A percentile compares a stretch with the other conserved stretches of the same genome.
These are phyloP conservation scores for Wallacemonas sp. DNA, from an alignment of 208 protist species.

Conservation along the genomic window DNA sequence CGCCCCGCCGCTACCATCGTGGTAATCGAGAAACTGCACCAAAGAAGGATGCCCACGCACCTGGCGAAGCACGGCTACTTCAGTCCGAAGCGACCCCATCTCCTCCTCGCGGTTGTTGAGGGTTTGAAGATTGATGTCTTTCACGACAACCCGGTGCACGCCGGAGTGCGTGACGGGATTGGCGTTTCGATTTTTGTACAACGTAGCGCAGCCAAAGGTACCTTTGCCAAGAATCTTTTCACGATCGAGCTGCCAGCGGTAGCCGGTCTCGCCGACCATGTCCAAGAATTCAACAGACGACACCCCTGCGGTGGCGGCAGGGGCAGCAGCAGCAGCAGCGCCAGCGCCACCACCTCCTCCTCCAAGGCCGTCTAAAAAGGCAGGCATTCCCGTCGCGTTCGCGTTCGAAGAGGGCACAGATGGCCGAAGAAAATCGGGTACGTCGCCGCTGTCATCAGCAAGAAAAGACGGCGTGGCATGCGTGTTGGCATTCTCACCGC, in stretches of 20 bases:
- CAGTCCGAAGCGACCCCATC: slow-evolving; percentile 50
- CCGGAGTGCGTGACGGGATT: neutral
- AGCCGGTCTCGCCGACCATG: slow-evolving; percentile 31
- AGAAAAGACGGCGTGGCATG: neutral
- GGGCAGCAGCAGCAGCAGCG: neutral
- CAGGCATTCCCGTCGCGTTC: neutral
- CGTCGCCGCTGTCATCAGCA: slow-evolving; percentile 3
- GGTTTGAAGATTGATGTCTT: slow-evolving; percentile 81
- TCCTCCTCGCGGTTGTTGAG: slow-evolving; percentile 60
- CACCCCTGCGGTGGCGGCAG: neutral
- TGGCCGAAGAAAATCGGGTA: slow-evolving; percentile 11
- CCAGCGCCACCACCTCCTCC: neutral
- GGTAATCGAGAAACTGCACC: slow-evolving; percentile 65
- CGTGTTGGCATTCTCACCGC: neutral
- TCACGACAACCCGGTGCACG: slow-evolving; percentile 54
- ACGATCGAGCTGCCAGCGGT: slow-evolving; percentile 33
- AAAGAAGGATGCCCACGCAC: slow-evolving; percentile 58
- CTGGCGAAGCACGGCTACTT: slow-evolving; percentile 52
- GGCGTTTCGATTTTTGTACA: slow-evolving; percentile 41
- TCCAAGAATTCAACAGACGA: slow-evolving; percentile 25
- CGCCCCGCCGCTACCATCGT: slow-evolving; percentile 23
- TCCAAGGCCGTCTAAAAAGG: slow-evolving; percentile 7
- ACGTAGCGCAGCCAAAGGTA: slow-evolving; percentile 78
- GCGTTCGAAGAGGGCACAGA: neutral
- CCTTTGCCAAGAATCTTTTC: slow-evolving; percentile 80